A percentile compares a stretch with the other conserved stretches of the same genome.
phyloP scores from a whole-genome alignment of 768 basidiomycete genomes.

The Chalciporus chontae region DNA sequence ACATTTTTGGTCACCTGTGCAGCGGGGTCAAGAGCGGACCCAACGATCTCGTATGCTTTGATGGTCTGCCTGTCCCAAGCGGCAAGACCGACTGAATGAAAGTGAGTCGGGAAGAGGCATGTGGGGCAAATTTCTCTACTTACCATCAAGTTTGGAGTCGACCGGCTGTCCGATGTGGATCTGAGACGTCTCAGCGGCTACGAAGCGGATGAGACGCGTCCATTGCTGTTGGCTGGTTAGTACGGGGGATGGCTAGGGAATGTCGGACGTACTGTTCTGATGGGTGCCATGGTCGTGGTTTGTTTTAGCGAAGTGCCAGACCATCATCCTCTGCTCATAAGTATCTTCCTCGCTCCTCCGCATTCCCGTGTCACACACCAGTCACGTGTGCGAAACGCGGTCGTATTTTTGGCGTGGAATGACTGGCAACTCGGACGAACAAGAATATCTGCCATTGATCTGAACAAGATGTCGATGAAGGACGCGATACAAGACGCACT shows the following conservation, averaged over 20 bases:
- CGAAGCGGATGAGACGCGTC: slow-evolving; percentile 80
- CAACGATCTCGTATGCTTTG: slow-evolving; percentile 68
- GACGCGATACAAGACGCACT: slow-evolving; percentile 55
- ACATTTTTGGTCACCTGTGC: slow-evolving; percentile 61
- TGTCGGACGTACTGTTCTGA: slow-evolving; percentile 45
- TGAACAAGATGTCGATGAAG: slow-evolving; percentile 33
- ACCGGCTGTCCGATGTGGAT: slow-evolving; percentile 79
- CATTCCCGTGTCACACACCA: slow-evolving; percentile 16
- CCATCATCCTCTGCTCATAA: not conserved
- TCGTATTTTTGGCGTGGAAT: slow-evolving; percentile 1
- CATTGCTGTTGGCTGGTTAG: slow-evolving; percentile 36
- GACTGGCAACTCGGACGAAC: not conserved
- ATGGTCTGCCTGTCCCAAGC: slow-evolving; percentile 50
- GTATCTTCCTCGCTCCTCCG: slow-evolving; percentile 9
- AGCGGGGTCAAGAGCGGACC: slow-evolving; percentile 62
- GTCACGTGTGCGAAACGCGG: slow-evolving; percentile 32
- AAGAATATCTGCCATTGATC: not conserved
- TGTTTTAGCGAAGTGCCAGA: not conserved
- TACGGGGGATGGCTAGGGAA: not conserved
- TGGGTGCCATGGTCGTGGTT: slow-evolving; percentile 49
- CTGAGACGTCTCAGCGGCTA: slow-evolving; percentile 68
- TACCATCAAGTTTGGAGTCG: slow-evolving; percentile 63
- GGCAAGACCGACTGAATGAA: slow-evolving; percentile 55
- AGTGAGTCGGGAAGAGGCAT: not conserved
- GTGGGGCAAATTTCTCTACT: slow-evolving; percentile 2